phyloP scores from a whole-genome alignment of 2,329 filamentous ascomycete genomes.

The Drechslerella coelobrocha region DNA sequence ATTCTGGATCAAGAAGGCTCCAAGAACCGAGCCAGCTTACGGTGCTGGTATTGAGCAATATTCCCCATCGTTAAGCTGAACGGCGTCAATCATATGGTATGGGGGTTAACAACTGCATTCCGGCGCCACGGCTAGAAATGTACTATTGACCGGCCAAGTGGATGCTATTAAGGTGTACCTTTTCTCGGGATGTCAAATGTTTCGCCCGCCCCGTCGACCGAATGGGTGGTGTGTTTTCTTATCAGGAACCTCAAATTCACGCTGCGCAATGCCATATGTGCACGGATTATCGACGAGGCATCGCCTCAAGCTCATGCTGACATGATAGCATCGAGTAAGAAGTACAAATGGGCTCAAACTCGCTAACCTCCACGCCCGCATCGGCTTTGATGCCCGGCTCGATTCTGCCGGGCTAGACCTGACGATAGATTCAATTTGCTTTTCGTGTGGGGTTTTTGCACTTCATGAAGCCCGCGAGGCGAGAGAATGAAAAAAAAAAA shows the following conservation, averaged over 20 bases:
- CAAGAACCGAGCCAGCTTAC: not conserved
- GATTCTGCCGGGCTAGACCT: not conserved
- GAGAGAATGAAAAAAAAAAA: constrained; percentile 11
- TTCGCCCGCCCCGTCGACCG: not conserved
- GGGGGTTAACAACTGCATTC: not conserved
- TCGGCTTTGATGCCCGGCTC: not conserved
- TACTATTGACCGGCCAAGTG: not conserved
- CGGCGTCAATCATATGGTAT: not conserved
- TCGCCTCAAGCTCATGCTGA: constrained; percentile 29
- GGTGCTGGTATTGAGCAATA: not conserved
- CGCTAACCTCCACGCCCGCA: not conserved
- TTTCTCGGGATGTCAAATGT: not conserved
- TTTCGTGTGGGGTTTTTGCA: constrained; percentile 46
- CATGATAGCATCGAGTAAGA: constrained; percentile 51
- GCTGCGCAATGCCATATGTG: not conserved
- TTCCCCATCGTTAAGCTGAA: too few species aligned
- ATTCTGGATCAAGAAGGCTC: not conserved
- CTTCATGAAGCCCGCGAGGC: constrained; percentile 2
- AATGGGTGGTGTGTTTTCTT: not conserved
- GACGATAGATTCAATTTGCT: not conserved
- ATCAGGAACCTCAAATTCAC: not conserved
- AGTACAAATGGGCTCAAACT: not conserved
- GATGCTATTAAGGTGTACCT: not conserved
- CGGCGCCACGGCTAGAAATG: constrained; percentile 1
- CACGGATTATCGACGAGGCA: constrained; percentile 18